Percentiles rank a stretch among this genome's conserved stretches.
Evolutionary conservation across 257 asterid species (phyloP).

Genomic region (Solanum sejunctum): DNA sequence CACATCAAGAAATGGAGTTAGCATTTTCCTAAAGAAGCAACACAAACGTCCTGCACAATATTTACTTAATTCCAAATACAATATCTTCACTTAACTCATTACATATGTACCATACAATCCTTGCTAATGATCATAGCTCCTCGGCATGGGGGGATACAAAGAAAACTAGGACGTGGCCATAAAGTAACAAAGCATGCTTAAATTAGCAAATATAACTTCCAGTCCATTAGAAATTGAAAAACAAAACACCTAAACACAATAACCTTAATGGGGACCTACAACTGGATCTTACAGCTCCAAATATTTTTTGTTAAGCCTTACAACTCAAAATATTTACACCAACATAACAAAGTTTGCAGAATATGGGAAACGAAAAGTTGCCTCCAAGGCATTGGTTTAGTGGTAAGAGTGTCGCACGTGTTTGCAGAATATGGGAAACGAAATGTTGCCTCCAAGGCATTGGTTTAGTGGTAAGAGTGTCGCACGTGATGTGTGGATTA

Average conservation of each 20-base stretch:
- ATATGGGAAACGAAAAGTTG: not conserved
- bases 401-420: not conserved
- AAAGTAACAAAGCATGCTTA: not conserved
- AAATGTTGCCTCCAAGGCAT: not conserved
- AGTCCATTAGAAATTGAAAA: not conserved
- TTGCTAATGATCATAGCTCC: not conserved
- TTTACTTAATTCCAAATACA: not conserved
- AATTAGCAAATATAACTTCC: not conserved
- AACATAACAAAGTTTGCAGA: not conserved
- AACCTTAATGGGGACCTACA: not conserved
- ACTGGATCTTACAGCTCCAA: not conserved
- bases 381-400: not conserved
- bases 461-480: not conserved
- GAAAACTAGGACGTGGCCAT: not conserved
- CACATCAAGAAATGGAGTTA: not conserved
- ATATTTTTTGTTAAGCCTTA: not conserved
- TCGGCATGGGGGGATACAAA: not conserved
- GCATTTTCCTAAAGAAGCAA: not conserved
- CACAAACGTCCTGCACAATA: not conserved
- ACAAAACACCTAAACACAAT: not conserved
- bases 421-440: not conserved
- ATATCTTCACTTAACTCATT: not conserved
- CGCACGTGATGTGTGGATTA: not conserved
- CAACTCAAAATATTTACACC: not conserved
- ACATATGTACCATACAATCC: not conserved